These are phyloP conservation scores for Chlorella sp. DNA, from an alignment of 139 green algal genomes.

Conservation along the genomic window DNA sequence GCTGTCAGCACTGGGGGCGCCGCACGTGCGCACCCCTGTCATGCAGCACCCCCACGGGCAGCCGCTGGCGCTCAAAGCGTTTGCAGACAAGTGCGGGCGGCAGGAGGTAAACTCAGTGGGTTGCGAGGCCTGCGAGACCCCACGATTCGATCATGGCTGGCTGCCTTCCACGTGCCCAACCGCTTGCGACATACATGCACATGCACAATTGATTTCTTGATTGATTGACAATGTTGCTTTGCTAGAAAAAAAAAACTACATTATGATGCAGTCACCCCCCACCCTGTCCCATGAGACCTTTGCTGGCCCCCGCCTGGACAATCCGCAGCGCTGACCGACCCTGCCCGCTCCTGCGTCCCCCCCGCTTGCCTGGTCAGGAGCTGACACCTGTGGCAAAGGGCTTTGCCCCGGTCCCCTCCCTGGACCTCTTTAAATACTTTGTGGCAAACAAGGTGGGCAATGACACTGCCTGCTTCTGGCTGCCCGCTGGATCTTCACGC, in stretches of 20 bases:
- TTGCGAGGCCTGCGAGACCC: too few species aligned
- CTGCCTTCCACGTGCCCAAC: too few species aligned
- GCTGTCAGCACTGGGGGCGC: background rate
- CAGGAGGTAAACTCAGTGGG: background rate
- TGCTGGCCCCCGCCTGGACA: background rate
- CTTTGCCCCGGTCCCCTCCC: constrained; percentile 28
- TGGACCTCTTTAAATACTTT: constrained; percentile 27
- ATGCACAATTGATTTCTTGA: background rate
- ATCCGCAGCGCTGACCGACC: background rate
- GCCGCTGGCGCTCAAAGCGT: constrained; percentile 35
- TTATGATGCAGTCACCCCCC: background rate
- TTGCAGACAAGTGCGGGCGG: constrained; percentile 19
- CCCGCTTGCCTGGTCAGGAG: constrained; percentile 5
- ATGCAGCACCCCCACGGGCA: constrained; percentile 34
- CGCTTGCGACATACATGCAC: too few species aligned
- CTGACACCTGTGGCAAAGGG: background rate
- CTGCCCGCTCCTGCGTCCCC: background rate
- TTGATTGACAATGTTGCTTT: background rate
- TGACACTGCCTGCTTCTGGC: background rate
- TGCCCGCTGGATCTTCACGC: too few species aligned
- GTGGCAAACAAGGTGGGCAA: background rate
- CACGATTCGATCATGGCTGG: too few species aligned
- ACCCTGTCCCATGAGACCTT: background rate
- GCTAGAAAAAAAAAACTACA: background rate
- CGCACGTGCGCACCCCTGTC: constrained; percentile 27